Conservation (phyloP, 192 early-diverging fungal species). For the Spinellus fusiger region DNA sequence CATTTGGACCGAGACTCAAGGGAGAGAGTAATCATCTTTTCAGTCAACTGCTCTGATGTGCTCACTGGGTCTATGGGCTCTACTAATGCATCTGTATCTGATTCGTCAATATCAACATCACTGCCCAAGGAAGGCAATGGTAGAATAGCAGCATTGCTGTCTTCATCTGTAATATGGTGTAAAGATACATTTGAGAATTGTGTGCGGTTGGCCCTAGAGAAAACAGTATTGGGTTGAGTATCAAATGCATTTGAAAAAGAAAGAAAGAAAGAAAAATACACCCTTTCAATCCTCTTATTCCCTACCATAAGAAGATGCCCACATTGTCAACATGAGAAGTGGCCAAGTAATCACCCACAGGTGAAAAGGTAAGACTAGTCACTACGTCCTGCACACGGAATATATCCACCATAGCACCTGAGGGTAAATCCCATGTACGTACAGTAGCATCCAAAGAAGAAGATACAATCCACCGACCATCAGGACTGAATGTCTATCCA, state of each 20-base stretch:
- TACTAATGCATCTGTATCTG: conserved; percentile 15
- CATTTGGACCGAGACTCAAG: conserved; percentile 76
- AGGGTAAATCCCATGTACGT: conserved; percentile 95
- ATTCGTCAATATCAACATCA: conserved; percentile 39
- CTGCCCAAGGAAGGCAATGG: conserved; percentile 57
- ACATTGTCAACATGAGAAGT: conserved; percentile 88
- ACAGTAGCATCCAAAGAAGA: conserved; percentile 79
- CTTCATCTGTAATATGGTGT: conserved; percentile 57
- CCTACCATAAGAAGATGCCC: conserved; percentile 85
- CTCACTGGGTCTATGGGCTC: neutral
- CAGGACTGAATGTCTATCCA: conserved; percentile 75
- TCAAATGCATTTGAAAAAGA: too few relatives aligned
- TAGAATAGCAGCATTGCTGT: conserved; percentile 36
- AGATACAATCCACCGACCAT: conserved; percentile 88
- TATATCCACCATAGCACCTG: conserved; percentile 81
- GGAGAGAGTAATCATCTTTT: conserved; percentile 86
- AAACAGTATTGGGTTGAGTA: neutral
- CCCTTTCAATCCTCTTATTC: neutral
- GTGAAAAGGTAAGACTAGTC: conserved; percentile 85
- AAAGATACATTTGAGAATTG: conserved; percentile 71
- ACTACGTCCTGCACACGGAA: conserved; percentile 72
- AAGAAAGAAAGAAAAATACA: too few relatives aligned
- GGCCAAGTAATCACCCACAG: conserved; percentile 86
- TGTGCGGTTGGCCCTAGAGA: conserved; percentile 62
- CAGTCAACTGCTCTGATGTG: conserved; percentile 55